Conservation (phyloP, 257 asterid species). For the Rubia yunnanensis region DNA sequence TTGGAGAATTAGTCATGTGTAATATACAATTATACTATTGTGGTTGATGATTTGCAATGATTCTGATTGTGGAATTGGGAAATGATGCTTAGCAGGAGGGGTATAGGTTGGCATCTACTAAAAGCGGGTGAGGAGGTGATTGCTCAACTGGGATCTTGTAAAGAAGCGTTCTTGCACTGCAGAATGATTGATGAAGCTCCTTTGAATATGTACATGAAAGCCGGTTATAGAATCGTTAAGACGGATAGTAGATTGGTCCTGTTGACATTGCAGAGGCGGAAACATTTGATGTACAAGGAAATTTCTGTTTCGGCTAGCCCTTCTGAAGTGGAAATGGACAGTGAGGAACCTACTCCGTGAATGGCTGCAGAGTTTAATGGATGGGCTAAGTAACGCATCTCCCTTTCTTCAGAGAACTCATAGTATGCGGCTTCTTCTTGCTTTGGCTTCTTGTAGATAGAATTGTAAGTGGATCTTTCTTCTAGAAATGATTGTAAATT, state of each 20-base stretch:
- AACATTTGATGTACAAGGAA: slow-evolving; percentile 77
- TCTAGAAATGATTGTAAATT: background rate
- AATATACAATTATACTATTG: too few species aligned
- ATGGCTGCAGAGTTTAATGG: slow-evolving; percentile 17
- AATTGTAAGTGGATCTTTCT: slow-evolving; percentile 1
- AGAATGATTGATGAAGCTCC: slow-evolving; percentile 83
- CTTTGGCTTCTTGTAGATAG: slow-evolving; percentile 4
- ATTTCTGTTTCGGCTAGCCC: slow-evolving; percentile 40
- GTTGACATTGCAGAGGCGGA: slow-evolving; percentile 76
- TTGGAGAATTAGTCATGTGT: background rate
- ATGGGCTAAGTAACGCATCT: slow-evolving; percentile 6
- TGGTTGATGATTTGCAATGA: background rate
- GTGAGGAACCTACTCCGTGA: slow-evolving; percentile 24
- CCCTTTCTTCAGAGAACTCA: too few species aligned
- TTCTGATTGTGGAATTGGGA: background rate
- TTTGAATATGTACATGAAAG: slow-evolving; percentile 66
- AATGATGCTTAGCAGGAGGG: slow-evolving; percentile 52
- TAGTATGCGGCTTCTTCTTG: background rate
- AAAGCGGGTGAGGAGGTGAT: slow-evolving; percentile 83
- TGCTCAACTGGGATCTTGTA: slow-evolving; percentile 57
- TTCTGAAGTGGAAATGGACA: slow-evolving; percentile 26
- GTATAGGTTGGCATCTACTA: slow-evolving; percentile 88
- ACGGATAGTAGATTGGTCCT: slow-evolving; percentile 75
- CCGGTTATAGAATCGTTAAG: slow-evolving; percentile 63
- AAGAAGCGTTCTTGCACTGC: slow-evolving; percentile 81